Percentiles rank a stretch among this genome's conserved stretches.
phyloP scores from a whole-genome alignment of 495 filamentous ascomycete genomes.

The Halenospora varia region DNA sequence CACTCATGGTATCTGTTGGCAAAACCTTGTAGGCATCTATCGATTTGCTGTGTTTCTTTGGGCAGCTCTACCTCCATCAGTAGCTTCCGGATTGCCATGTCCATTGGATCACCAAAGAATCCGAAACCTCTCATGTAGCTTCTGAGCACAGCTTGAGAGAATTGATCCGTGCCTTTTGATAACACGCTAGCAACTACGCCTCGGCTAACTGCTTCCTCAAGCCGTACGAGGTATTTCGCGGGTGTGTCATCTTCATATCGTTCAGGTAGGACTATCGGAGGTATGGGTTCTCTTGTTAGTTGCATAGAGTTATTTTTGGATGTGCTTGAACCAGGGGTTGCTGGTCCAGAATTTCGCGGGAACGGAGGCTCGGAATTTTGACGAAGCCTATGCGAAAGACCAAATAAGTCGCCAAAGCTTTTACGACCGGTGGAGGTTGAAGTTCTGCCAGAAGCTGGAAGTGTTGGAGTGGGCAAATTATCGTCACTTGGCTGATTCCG shows the following conservation, averaged over 20 bases:
- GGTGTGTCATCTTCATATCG: slow-evolving; percentile 86
- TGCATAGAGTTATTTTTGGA: slow-evolving; percentile 73
- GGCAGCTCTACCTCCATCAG: slow-evolving; percentile 96
- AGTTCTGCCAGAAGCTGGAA: slow-evolving; percentile 50
- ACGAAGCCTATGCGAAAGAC: slow-evolving; percentile 64
- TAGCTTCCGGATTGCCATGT: slow-evolving; percentile 94
- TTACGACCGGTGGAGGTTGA: slow-evolving; percentile 84
- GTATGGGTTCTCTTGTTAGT: slow-evolving; percentile 48
- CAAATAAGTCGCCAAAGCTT: slow-evolving; percentile 86
- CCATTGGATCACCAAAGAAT: slow-evolving; percentile 94
- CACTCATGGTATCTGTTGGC: slow-evolving; percentile 97
- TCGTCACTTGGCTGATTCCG: slow-evolving; percentile 53
- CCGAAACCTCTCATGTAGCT: slow-evolving; percentile 94
- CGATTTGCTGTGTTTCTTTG: slow-evolving; percentile 97
- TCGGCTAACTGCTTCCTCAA: slow-evolving; percentile 73
- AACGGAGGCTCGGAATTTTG: slow-evolving; percentile 69
- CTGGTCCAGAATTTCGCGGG: slow-evolving; percentile 57
- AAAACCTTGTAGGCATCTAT: slow-evolving; percentile 89
- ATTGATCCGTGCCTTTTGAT: slow-evolving; percentile 78
- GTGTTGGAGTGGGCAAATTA: slow-evolving; percentile 51
- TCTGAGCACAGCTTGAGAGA: slow-evolving; percentile 75
- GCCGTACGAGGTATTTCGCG: slow-evolving; percentile 76
- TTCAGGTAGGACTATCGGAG: slow-evolving; percentile 69
- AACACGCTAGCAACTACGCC: slow-evolving; percentile 77
- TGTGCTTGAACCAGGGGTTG: slow-evolving; percentile 58